Percentiles rank a stretch among this genome's conserved stretches.
phyloP scores from a whole-genome alignment of 2,329 filamentous ascomycete species.

The Ophiocordyceps camponoti-saundersi region DNA sequence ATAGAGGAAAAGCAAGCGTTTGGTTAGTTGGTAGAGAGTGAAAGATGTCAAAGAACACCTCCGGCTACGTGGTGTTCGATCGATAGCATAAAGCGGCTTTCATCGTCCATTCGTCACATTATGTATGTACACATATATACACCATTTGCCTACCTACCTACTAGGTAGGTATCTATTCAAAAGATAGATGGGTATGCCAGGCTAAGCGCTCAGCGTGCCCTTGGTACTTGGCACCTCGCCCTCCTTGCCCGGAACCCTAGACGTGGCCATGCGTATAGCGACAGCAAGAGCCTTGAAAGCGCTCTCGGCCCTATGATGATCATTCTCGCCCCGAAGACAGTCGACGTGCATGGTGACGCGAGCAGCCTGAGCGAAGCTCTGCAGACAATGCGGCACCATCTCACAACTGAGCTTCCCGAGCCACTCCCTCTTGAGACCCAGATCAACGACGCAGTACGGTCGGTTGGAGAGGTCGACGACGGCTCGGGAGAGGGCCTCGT shows the following conservation, averaged over 20 bases:
- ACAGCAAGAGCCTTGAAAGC: conserved; percentile 94
- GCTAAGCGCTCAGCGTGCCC: conserved; percentile 56
- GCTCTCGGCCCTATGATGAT: conserved; percentile 91
- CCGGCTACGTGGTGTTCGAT: too few species aligned
- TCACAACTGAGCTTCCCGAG: conserved; percentile 85
- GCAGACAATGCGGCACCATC: conserved; percentile 92
- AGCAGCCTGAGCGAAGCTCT: conserved; percentile 84
- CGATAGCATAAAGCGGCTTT: too few species aligned
- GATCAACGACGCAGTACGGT: conserved; percentile 66
- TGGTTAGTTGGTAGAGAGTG: too few species aligned
- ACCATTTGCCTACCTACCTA: too few species aligned
- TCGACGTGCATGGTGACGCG: conserved; percentile 92
- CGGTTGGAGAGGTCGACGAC: conserved; percentile 92
- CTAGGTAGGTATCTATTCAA: neutral
- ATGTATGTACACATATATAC: too few species aligned
- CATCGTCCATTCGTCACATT: too few species aligned
- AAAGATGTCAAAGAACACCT: too few species aligned
- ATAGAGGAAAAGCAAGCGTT: too few species aligned
- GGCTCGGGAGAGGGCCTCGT: conserved; percentile 84
- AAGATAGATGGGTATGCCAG: neutral
- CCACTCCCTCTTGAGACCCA: conserved; percentile 79
- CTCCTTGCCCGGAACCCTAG: conserved; percentile 60
- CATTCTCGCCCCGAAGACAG: conserved; percentile 77
- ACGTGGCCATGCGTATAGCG: conserved; percentile 63
- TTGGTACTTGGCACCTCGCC: conserved; percentile 94